Conservation (phyloP, 805 yeast species). For the Nadsonia fulvescens region DNA sequence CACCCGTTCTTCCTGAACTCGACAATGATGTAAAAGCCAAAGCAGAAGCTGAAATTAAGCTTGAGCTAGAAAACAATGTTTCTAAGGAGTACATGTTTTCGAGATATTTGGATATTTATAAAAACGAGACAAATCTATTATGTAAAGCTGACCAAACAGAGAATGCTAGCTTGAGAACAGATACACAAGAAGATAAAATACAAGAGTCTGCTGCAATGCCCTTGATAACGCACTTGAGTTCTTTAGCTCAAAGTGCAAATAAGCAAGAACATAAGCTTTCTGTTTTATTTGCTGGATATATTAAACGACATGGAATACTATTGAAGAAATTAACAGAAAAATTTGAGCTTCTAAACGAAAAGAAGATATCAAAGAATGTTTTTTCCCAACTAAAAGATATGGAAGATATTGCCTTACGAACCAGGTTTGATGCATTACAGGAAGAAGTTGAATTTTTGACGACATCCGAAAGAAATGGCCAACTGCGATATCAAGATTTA, state of each 20-base stretch:
- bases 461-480: constrained; percentile 13
- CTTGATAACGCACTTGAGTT: constrained; percentile 4
- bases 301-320: constrained; percentile 15
- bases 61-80: constrained; percentile 5
- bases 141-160: neutral
- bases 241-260: constrained; percentile 13
- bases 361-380: constrained; percentile 6
- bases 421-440: constrained; percentile 10
- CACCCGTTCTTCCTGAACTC: constrained; percentile 9
- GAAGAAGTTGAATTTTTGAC: constrained; percentile 13
- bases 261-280: constrained; percentile 18
- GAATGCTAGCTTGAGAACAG: neutral
- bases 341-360: constrained; percentile 6
- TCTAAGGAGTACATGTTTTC: neutral
- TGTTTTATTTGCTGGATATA: constrained; percentile 19
- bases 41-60: constrained; percentile 8
- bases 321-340: constrained; percentile 10
- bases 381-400: constrained; percentile 9
- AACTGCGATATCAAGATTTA: constrained; percentile 11
- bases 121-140: neutral
- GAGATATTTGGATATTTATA: too few species aligned
- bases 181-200: constrained; percentile 1
- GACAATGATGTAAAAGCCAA: constrained; percentile 8
- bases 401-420: constrained; percentile 11
- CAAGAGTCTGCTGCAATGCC: constrained; percentile 8